Conservation (phyloP, 768 basidiomycete genomes). For the Boletus vermiculosoides region DNA sequence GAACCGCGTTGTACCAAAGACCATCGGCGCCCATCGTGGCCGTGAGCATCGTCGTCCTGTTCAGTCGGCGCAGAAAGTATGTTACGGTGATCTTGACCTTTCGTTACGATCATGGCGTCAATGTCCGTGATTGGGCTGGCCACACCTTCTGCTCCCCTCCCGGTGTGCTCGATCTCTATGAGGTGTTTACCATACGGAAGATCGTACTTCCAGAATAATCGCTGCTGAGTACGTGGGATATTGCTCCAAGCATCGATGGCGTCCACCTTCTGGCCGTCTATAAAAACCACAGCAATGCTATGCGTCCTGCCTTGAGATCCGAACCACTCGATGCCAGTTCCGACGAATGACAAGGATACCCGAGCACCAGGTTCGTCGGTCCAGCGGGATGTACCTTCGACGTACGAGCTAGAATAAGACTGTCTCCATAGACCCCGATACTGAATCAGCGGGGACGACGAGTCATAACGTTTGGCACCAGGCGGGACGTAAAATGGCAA, state of each 20-base stretch:
- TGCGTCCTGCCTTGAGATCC: conserved; percentile 55
- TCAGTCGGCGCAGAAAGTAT: neutral
- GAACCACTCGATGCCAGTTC: conserved; percentile 79
- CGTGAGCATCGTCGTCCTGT: neutral
- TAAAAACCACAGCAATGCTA: conserved; percentile 53
- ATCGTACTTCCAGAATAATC: conserved; percentile 60
- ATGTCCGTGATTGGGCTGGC: conserved; percentile 46
- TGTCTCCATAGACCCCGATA: conserved; percentile 63
- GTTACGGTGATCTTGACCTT: conserved; percentile 28
- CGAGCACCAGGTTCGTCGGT: conserved; percentile 50
- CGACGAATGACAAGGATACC: conserved; percentile 59
- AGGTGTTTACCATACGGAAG: conserved; percentile 54
- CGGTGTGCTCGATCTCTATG: conserved; percentile 61
- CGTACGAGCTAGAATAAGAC: conserved; percentile 49
- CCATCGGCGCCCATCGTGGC: conserved; percentile 42
- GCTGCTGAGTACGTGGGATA: conserved; percentile 50
- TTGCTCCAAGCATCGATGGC: conserved; percentile 47
- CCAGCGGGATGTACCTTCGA: conserved; percentile 49
- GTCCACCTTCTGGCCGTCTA: conserved; percentile 51
- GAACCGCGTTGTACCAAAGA: conserved; percentile 59
- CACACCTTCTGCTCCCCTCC: conserved; percentile 37
- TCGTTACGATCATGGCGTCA: conserved; percentile 67
- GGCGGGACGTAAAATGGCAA: conserved; percentile 73
- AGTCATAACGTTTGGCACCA: conserved; percentile 69
- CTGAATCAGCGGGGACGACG: conserved; percentile 62